Evolutionary conservation across 495 filamentous ascomycete genomes (phyloP).

Genomic region (Penicillium cosmopolitanum): DNA sequence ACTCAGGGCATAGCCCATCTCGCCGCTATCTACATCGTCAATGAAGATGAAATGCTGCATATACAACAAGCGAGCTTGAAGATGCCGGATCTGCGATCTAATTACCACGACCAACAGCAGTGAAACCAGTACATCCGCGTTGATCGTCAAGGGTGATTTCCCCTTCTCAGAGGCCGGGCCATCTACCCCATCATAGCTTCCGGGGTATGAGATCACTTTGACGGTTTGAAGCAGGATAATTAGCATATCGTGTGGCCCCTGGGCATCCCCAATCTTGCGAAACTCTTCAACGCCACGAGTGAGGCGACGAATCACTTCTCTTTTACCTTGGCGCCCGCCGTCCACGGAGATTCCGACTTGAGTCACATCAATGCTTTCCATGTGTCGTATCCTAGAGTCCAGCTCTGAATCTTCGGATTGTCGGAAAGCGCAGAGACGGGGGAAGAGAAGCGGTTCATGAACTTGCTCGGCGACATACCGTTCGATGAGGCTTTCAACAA

Average conservation of each 20-base stretch:
- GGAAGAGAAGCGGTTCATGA: slow-evolving; percentile 83
- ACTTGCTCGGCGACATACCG: slow-evolving; percentile 93
- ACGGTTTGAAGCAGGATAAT: slow-evolving; percentile 84
- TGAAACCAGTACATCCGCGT: slow-evolving; percentile 94
- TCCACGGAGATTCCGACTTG: slow-evolving; percentile 89
- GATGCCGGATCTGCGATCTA: slow-evolving; percentile 82
- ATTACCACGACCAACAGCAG: slow-evolving; percentile 92
- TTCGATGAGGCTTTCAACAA: slow-evolving; percentile 93
- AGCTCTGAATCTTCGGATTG: slow-evolving; percentile 86
- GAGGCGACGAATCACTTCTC: slow-evolving; percentile 71
- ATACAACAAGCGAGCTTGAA: slow-evolving; percentile 85
- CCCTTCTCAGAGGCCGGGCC: slow-evolving; percentile 59
- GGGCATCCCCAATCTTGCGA: slow-evolving; percentile 79
- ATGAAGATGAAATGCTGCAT: slow-evolving; percentile 97
- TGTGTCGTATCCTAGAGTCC: slow-evolving; percentile 85
- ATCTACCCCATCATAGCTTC: slow-evolving; percentile 41
- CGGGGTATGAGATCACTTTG: slow-evolving; percentile 71
- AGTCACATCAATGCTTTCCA: slow-evolving; percentile 91
- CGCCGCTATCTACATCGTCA: slow-evolving; percentile 95
- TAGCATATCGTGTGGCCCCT: slow-evolving; percentile 93
- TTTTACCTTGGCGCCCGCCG: slow-evolving; percentile 69
- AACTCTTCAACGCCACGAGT: slow-evolving; percentile 85
- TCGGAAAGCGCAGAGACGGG: slow-evolving; percentile 76
- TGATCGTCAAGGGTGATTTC: slow-evolving; percentile 73
- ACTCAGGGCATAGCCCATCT: slow-evolving; percentile 95